phyloP scores from a whole-genome alignment of 208 protist genomes.

The Trypanosomatidae sp. region DNA sequence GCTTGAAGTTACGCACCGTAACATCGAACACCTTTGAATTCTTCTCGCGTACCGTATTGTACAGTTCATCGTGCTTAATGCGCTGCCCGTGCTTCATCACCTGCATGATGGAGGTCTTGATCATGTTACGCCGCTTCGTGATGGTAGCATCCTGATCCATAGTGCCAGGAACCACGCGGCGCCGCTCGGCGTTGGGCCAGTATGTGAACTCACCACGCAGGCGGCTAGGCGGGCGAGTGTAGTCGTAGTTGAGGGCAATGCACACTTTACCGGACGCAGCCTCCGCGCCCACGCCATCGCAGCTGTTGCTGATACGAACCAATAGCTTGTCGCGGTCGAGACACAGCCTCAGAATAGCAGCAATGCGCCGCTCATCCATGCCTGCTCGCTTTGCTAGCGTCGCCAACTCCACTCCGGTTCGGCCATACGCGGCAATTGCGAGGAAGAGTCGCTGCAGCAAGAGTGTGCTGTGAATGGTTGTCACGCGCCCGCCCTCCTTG shows the following conservation, averaged over 20 bases:
- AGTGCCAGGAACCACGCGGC: conserved; percentile 5
- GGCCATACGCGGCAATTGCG: conserved; percentile 30
- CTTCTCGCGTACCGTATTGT: conserved; percentile 29
- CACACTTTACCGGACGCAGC: background rate
- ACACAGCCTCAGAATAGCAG: conserved; percentile 11
- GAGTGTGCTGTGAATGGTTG: conserved; percentile 37
- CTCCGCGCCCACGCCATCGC: conserved; percentile 10
- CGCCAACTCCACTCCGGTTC: conserved; percentile 18
- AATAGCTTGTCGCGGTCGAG: conserved; percentile 29
- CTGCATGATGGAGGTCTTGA: conserved; percentile 39
- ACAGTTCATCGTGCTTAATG: conserved; percentile 42
- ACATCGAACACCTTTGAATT: conserved; percentile 31
- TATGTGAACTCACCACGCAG: conserved; percentile 32
- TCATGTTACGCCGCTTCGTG: conserved; percentile 23
- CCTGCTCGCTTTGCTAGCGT: conserved; percentile 35
- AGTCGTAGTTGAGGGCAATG: conserved; percentile 40
- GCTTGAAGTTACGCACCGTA: conserved; percentile 43
- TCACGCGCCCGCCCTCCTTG: conserved; percentile 17
- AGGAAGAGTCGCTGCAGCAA: conserved; percentile 41
- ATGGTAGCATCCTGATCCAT: conserved; percentile 10
- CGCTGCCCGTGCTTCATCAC: conserved; percentile 42
- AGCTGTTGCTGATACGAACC: conserved; percentile 3
- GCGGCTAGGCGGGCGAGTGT: conserved; percentile 11
- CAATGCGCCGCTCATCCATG: conserved; percentile 4
- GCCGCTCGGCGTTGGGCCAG: conserved; percentile 22